Evolutionary conservation across 176 grass and related monocot genomes (phyloP).

Genomic region (Puccinellia tenuiflora): DNA sequence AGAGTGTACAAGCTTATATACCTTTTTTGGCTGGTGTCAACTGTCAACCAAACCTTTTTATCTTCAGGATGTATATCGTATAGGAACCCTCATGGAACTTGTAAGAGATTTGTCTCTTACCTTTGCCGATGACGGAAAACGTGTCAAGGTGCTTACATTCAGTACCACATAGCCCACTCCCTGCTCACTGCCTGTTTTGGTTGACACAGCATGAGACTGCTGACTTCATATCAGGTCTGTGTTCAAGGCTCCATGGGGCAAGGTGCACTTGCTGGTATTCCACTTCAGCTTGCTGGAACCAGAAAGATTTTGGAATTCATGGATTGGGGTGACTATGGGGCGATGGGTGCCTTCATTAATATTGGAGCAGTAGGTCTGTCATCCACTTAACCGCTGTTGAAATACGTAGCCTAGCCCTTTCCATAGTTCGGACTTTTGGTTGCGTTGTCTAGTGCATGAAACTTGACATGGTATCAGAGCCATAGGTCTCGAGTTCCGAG

Average conservation of each 20-base stretch:
- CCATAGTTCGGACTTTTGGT: too few relatives aligned
- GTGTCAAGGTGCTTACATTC: conserved; percentile 60
- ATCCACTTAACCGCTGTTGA: conserved; percentile 11
- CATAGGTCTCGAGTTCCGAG: too few relatives aligned
- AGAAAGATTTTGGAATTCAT: conserved; percentile 96
- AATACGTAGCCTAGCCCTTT: too few relatives aligned
- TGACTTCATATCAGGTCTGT: conserved; percentile 61
- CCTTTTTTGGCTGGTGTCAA: conserved; percentile 5
- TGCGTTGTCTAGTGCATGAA: too few relatives aligned
- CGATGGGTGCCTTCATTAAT: conserved; percentile 76
- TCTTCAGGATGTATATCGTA: conserved; percentile 92
- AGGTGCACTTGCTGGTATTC: conserved; percentile 94
- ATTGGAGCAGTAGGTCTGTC: conserved; percentile 80
- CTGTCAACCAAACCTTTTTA: conserved; percentile 8
- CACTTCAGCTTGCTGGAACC: conserved; percentile 88
- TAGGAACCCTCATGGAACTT: conserved; percentile 96
- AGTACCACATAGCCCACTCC: background rate
- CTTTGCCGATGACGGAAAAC: conserved; percentile 93
- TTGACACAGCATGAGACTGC: background rate
- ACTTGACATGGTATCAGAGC: too few relatives aligned
- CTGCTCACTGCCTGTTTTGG: background rate
- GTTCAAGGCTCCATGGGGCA: conserved; percentile 98
- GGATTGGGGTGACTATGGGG: conserved; percentile 93
- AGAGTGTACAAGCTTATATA: conserved; percentile 17
- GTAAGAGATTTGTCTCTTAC: conserved; percentile 88